phyloP scores from a whole-genome alignment of 2,329 filamentous ascomycete species.

The Fusarium avenaceum region DNA sequence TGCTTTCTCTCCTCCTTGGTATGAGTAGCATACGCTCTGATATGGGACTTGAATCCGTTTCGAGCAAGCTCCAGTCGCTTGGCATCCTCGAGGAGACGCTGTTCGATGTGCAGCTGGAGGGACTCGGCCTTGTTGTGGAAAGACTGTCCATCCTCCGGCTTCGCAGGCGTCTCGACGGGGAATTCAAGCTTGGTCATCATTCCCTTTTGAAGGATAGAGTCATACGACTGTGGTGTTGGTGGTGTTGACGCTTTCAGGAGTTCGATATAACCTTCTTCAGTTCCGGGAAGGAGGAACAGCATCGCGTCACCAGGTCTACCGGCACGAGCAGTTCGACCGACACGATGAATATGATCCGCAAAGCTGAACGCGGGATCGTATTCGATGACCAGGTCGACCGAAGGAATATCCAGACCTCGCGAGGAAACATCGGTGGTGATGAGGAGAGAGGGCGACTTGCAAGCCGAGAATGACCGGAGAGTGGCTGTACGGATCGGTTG shows the following conservation, averaged over 20 bases:
- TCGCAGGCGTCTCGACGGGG: conserved; percentile 76
- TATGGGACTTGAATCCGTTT: conserved; percentile 89
- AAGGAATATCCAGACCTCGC: conserved; percentile 93
- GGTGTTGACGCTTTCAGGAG: conserved; percentile 70
- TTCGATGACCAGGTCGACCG: conserved; percentile 94
- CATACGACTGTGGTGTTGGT: conserved; percentile 65
- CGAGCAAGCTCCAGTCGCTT: conserved; percentile 84
- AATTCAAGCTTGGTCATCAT: conserved; percentile 72
- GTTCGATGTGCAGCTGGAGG: conserved; percentile 71
- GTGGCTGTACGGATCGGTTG: conserved; percentile 91
- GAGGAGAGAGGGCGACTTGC: conserved; percentile 81
- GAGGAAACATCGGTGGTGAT: conserved; percentile 97
- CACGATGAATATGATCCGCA: conserved; percentile 93
- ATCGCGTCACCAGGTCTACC: conserved; percentile 88
- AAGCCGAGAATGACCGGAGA: conserved; percentile 81
- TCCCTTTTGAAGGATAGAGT: conserved; percentile 73
- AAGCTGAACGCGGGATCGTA: conserved; percentile 96
- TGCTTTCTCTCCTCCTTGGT: conserved; percentile 84
- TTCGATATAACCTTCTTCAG: conserved; percentile 90
- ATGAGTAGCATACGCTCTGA: conserved; percentile 95
- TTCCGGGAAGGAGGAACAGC: conserved; percentile 90
- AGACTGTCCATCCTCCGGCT: conserved; percentile 58
- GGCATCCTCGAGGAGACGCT: conserved; percentile 70
- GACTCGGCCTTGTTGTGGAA: conserved; percentile 68
- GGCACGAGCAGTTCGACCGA: conserved; percentile 93